Percentiles rank a stretch among this genome's conserved stretches.
Conservation (phyloP, 371 early-diverging fungal genomes). For the Circinella minor region DNA sequence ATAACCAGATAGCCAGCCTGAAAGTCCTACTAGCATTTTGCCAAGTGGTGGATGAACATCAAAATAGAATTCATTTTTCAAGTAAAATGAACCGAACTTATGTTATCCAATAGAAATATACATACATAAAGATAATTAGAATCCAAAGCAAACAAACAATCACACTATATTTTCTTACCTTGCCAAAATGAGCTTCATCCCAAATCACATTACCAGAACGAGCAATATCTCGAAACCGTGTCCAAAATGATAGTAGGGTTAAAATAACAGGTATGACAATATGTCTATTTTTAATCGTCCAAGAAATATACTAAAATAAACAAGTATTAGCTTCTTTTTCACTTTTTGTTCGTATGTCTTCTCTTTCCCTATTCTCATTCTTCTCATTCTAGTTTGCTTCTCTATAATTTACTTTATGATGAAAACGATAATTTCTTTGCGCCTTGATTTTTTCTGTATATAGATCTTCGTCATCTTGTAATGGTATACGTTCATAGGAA, state of each 20-base stretch:
- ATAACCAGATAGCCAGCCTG: constrained; percentile 89
- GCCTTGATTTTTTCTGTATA: constrained; percentile 29
- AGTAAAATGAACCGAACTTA: constrained; percentile 92
- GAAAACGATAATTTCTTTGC: constrained; percentile 11
- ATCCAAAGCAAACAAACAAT: too few species aligned
- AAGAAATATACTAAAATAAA: constrained; percentile 48
- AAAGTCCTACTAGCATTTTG: constrained; percentile 96
- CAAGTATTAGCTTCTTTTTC: constrained; percentile 39
- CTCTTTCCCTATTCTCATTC: not conserved
- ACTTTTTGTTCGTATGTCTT: constrained; percentile 13
- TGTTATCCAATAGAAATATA: not conserved
- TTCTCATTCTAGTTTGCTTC: not conserved
- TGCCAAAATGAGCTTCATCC: constrained; percentile 94
- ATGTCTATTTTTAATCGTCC: constrained; percentile 55
- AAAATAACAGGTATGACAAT: constrained; percentile 57
- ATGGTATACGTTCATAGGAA: not conserved
- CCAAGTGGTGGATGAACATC: constrained; percentile 99
- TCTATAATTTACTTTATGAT: constrained; percentile 32
- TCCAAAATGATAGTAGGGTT: constrained; percentile 73
- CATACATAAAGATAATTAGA: too few species aligned
- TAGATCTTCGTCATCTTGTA: constrained; percentile 12
- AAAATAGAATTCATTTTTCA: constrained; percentile 93
- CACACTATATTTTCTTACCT: constrained; percentile 40
- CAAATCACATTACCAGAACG: constrained; percentile 81
- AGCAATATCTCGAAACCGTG: constrained; percentile 83